Evolutionary conservation across 2,329 filamentous ascomycete genomes (phyloP), one percentile per base, ranked within the genome.

Genomic region (Aureobasidium sp.): DNA sequence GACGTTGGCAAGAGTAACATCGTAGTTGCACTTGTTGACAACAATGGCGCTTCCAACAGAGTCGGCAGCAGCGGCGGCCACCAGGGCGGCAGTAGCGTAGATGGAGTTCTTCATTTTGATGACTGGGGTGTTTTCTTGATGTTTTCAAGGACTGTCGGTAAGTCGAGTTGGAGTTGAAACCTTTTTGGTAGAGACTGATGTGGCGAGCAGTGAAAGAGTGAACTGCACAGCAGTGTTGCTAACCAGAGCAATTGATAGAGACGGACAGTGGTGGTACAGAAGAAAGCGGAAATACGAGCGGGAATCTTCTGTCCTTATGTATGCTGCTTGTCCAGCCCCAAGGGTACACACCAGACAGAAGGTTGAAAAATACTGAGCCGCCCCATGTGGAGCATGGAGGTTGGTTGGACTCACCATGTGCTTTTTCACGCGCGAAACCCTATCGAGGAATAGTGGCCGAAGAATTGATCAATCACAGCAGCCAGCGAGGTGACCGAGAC

Each of bases 171-270:
- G 11, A 51, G 36, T 27, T 48, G 34, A 49, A 22, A 59, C 22
- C 17, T 66, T 64, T 58, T 61, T 64, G 63, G 27, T 67, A 58
- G 68, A 65, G 69, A 70, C 64, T 69, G 68, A 65, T 64, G 65
- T 61, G 62, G 49, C 66, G 67, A 67, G 67, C 61, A 65, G 60
- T 56, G 68, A 70, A 65, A 65, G 69, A 70, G 67, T 70, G 69
- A 67, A 72, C 71, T 70, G 71, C 70, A 68, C 70, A 70, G 71
- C 71, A 72, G 70, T 57, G 65, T 64, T 62, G 67, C 67, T 68
- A 69, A 67, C 68, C 67, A 67, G 66, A 70, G 69, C 67, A 65
- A 62, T 64, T 64, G 64, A 64, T 67, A 67, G 66, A 66, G 68
- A 68, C 65, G 58, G 68, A 66, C 58, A 63, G 57, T 65, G 62